Percentiles rank a stretch among this genome's conserved stretches.
These are phyloP conservation scores for Serendipita sp. DNA, from an alignment of 768 basidiomycete genomes.

Conservation along the genomic window DNA sequence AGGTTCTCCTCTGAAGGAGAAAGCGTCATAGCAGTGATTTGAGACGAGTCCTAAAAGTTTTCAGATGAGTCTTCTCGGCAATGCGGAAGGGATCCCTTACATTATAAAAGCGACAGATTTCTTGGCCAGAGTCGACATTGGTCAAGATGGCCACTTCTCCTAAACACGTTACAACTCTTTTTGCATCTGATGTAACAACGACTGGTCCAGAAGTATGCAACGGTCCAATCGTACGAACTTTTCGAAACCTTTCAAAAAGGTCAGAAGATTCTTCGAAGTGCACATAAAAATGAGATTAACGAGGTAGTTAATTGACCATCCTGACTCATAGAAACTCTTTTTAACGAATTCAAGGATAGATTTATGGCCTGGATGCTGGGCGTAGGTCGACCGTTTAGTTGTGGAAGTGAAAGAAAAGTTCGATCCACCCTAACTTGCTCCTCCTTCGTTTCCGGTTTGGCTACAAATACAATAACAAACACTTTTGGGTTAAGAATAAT, in stretches of 20 bases:
- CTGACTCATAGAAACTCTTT: not conserved
- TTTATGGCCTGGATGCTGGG: no score
- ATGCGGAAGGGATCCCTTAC: conserved; percentile 32
- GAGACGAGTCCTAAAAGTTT: conserved; percentile 53
- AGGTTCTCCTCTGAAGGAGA: conserved; percentile 62
- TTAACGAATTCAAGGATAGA: not conserved
- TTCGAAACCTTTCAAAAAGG: conserved; percentile 45
- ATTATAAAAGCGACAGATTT: conserved; percentile 68
- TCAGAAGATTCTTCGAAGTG: conserved; percentile 28
- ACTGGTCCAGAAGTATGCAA: conserved; percentile 83
- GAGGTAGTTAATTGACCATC: not conserved
- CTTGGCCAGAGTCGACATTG: conserved; percentile 52
- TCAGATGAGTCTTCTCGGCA: conserved; percentile 7
- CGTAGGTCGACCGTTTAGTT: no score
- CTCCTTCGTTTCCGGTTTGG: no score
- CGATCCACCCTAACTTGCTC: no score
- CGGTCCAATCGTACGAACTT: conserved; percentile 53
- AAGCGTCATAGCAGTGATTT: conserved; percentile 70
- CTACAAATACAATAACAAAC: no score
- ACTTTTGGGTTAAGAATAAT: no score
- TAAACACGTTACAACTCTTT: conserved; percentile 69
- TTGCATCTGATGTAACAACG: conserved; percentile 61
- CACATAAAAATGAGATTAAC: not conserved
- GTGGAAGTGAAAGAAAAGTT: no score
- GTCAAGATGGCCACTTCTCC: conserved; percentile 75